Evolutionary conservation across 345 rosid genomes (phyloP).

Genomic region (Jatropha curcas): DNA sequence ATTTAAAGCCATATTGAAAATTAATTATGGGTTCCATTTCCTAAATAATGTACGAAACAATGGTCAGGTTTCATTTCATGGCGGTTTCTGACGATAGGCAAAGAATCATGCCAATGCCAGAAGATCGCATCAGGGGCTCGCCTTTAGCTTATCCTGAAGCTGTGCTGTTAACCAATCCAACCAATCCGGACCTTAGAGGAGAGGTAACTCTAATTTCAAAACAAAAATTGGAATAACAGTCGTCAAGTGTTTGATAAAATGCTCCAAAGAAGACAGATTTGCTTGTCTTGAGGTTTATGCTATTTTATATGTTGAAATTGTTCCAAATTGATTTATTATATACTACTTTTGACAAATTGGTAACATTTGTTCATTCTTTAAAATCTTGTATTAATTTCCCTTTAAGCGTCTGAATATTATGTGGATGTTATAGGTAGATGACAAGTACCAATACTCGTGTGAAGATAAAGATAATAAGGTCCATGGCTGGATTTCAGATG

Average conservation of each 20-base stretch:
- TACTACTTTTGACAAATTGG: no score
- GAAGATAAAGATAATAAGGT: slow-evolving; percentile 18
- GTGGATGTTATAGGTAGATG: slow-evolving; percentile 25
- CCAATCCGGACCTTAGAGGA: slow-evolving; percentile 15
- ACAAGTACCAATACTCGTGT: slow-evolving; percentile 27
- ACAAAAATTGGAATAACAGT: no score
- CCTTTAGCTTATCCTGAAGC: slow-evolving; percentile 22
- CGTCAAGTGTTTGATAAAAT: neutral
- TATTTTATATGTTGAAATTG: no score
- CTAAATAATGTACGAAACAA: neutral
- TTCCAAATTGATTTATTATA: no score
- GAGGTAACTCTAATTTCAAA: slow-evolving; percentile 6
- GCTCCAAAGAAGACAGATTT: neutral
- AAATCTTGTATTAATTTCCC: neutral
- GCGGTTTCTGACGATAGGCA: slow-evolving; percentile 68
- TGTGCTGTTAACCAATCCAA: slow-evolving; percentile 17
- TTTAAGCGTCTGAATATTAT: neutral
- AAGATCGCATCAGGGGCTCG: slow-evolving; percentile 10
- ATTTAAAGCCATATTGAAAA: no score
- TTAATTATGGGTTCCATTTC: no score
- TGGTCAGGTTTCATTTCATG: slow-evolving; percentile 72
- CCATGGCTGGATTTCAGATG: slow-evolving; percentile 23
- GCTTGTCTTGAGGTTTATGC: no score
- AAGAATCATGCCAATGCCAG: slow-evolving; percentile 66
- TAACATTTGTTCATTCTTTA: no score